These are phyloP conservation scores for Fusarium sp. DNA, from an alignment of 2,329 filamentous ascomycete species.

Conservation along the genomic window DNA sequence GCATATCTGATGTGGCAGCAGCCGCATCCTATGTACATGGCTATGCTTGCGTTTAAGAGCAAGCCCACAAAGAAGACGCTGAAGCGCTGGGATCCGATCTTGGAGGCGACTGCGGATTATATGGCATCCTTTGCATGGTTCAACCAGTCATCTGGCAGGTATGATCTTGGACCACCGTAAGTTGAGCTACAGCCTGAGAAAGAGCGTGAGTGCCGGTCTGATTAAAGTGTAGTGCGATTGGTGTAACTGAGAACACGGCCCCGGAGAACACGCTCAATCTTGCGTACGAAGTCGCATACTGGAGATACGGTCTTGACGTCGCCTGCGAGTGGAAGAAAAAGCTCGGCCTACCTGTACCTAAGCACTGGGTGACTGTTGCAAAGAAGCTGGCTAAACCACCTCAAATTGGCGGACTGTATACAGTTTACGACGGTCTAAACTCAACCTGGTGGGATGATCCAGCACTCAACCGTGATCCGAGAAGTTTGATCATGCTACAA, in stretches of 20 bases:
- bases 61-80: conserved; percentile 50
- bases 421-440: conserved; percentile 63
- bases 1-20: conserved; percentile 69
- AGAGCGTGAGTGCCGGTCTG: background rate
- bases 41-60: conserved; percentile 54
- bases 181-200: background rate
- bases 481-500: conserved; percentile 55
- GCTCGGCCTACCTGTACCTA: conserved; percentile 54
- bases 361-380: conserved; percentile 57
- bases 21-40: conserved; percentile 68
- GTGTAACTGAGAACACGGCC: conserved; percentile 64
- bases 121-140: conserved; percentile 67
- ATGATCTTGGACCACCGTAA: conserved; percentile 57
- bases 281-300: conserved; percentile 69
- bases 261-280: conserved; percentile 66
- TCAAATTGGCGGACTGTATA: conserved; percentile 58
- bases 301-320: conserved; percentile 66
- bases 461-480: conserved; percentile 52
- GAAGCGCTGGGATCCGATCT: conserved; percentile 60
- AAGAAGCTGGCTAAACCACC: conserved; percentile 64
- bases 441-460: conserved; percentile 54
- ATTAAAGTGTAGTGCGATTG: conserved; percentile 45
- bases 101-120: conserved; percentile 64
- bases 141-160: conserved; percentile 60
- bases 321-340: conserved; percentile 62